Conservation (phyloP, 306 rosid species). For the Vigna radiata region DNA sequence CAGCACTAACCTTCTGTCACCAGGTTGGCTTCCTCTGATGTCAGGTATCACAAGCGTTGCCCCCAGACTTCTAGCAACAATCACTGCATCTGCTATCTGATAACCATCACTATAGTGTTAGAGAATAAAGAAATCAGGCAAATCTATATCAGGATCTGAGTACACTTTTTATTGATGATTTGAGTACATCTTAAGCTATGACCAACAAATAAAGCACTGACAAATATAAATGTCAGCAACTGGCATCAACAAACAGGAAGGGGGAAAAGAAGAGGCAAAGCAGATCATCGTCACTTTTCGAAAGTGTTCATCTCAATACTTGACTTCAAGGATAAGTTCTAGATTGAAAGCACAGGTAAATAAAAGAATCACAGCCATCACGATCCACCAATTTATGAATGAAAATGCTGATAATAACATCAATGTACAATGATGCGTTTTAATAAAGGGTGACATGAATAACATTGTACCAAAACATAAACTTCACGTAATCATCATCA, state of each 20-base stretch:
- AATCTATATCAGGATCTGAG: not conserved
- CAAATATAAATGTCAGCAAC: not conserved
- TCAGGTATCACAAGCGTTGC: conserved; percentile 88
- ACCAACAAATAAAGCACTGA: not conserved
- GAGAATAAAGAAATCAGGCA: conserved; percentile 6
- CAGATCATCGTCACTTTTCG: conserved; percentile 3
- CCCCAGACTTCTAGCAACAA: conserved; percentile 82
- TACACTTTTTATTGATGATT: not conserved
- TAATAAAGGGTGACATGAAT: not conserved
- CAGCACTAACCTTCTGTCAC: conserved; percentile 70
- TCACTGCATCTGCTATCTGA: conserved; percentile 77
- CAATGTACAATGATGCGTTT: not conserved
- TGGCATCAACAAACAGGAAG: not conserved
- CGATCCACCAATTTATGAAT: not conserved
- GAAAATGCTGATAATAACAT: not conserved
- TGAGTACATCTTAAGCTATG: not conserved
- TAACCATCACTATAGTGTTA: conserved; percentile 32
- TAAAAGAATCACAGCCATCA: conserved; percentile 14
- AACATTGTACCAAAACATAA: conserved; percentile 4
- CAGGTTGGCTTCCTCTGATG: conserved; percentile 82
- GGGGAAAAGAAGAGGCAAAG: not conserved
- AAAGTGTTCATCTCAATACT: not conserved
- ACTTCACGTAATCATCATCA: not conserved
- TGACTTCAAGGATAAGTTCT: conserved; percentile 8
- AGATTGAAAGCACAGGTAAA: conserved; percentile 8